Conservation (phyloP, 1,284 basidiomycete species). For the Malassezia psittaci region DNA sequence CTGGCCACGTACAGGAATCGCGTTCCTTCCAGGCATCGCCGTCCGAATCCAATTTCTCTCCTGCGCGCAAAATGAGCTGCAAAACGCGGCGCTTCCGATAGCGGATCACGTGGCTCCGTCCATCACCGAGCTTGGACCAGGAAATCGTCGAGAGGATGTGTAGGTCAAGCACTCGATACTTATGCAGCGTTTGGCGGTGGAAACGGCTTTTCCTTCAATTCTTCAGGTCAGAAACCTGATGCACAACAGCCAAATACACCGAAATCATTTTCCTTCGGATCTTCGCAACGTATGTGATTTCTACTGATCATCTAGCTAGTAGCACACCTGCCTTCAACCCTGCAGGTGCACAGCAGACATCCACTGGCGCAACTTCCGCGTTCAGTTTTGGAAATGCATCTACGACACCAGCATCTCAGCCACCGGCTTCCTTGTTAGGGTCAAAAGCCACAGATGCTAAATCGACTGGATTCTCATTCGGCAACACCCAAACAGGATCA, state of each 20-base stretch:
- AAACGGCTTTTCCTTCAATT: constrained; percentile 5
- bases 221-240: not conserved
- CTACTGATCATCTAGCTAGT: constrained; percentile 1
- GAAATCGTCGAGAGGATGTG: not conserved
- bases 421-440: constrained; percentile 15
- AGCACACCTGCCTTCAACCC: not conserved
- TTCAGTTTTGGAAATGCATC: constrained; percentile 7
- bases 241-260: not conserved
- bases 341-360: too few species aligned
- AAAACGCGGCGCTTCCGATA: not conserved
- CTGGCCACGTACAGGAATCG: constrained; percentile 12
- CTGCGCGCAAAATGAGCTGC: not conserved
- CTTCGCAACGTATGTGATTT: constrained; percentile 7
- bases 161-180: not conserved
- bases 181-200: constrained; percentile 4
- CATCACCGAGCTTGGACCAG: not conserved
- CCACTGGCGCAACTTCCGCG: not conserved
- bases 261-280: constrained; percentile 9
- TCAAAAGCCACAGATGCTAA: constrained; percentile 6
- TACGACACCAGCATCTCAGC: constrained; percentile 15
- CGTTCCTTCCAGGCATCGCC: constrained; percentile 10
- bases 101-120: constrained; percentile 1
- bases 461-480: not conserved
- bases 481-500: constrained; percentile 4
- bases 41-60: not conserved